Conservation (phyloP, 768 basidiomycete genomes). For the Wakefieldia striispora region DNA sequence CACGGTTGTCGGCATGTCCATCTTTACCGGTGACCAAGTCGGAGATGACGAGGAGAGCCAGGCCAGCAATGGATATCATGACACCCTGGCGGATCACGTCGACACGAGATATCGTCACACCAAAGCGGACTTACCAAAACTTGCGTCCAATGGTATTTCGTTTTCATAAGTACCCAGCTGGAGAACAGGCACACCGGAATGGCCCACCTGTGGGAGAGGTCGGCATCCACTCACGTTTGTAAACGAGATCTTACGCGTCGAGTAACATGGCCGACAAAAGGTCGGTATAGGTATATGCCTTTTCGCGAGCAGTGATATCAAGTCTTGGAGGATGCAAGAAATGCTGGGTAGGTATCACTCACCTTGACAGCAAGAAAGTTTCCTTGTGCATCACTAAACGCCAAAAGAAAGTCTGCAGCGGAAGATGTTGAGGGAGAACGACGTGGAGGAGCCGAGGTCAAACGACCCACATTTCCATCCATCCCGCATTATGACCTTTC, state of each 20-base stretch:
- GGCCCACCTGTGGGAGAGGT: conserved; percentile 58
- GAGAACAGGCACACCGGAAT: conserved; percentile 83
- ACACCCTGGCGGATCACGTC: conserved; percentile 50
- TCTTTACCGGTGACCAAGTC: conserved; percentile 76
- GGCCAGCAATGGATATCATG: conserved; percentile 64
- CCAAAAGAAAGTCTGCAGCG: conserved; percentile 69
- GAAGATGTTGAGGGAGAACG: neutral
- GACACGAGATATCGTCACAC: neutral
- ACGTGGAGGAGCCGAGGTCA: neutral
- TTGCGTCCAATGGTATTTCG: conserved; percentile 81
- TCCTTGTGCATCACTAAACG: conserved; percentile 77
- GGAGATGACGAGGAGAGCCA: conserved; percentile 76
- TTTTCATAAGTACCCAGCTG: conserved; percentile 77
- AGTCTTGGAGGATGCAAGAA: neutral
- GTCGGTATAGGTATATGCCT: conserved; percentile 84
- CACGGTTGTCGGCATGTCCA: conserved; percentile 59
- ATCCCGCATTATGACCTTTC: conserved; percentile 64
- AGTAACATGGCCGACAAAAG: conserved; percentile 90
- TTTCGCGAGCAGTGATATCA: neutral
- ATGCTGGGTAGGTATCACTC: neutral
- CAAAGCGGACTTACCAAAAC: conserved; percentile 47
- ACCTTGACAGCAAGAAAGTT: conserved; percentile 84
- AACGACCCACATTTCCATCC: conserved; percentile 79
- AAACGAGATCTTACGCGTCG: conserved; percentile 55
- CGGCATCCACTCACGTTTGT: neutral